phyloP scores from a whole-genome alignment of 345 rosid genomes.

The Balakata baccata region DNA sequence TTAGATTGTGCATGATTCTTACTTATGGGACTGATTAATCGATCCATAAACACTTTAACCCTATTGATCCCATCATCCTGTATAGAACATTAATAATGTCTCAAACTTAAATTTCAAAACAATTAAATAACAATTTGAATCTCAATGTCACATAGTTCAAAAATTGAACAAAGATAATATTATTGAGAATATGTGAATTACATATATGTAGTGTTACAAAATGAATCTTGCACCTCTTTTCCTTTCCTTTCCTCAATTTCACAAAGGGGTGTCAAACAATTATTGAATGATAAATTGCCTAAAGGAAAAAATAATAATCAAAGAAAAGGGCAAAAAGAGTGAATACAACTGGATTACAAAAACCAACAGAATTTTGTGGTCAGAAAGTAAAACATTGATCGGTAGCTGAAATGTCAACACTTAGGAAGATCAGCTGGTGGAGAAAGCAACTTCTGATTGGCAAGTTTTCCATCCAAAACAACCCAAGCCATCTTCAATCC shows the following conservation, averaged over 20 bases:
- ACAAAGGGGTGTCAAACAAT: neutral
- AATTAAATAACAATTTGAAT: too few species aligned
- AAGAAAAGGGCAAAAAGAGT: neutral
- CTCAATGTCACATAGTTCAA: too few species aligned
- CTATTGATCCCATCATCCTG: too few species aligned
- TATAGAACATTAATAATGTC: too few species aligned
- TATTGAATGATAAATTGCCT: conserved; percentile 1
- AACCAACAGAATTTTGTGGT: neutral
- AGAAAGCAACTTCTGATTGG: conserved; percentile 26
- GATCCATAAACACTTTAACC: too few species aligned
- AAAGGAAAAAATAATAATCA: neutral
- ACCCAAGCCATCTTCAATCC: conserved; percentile 33
- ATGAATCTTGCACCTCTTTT: neutral
- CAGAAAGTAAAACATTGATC: neutral
- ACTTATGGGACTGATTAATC: too few species aligned
- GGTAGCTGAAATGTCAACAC: neutral
- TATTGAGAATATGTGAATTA: conserved; percentile 3
- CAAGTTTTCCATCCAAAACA: conserved; percentile 25
- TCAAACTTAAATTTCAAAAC: too few species aligned
- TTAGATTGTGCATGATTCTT: too few species aligned
- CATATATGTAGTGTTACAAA: neutral
- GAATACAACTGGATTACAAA: neutral
- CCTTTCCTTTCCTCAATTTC: neutral
- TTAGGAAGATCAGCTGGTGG: conserved; percentile 22
- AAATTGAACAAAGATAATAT: neutral